These are phyloP conservation scores for Fusarium bulbicola DNA, from an alignment of 2,329 filamentous ascomycete genomes.

Conservation along the genomic window DNA sequence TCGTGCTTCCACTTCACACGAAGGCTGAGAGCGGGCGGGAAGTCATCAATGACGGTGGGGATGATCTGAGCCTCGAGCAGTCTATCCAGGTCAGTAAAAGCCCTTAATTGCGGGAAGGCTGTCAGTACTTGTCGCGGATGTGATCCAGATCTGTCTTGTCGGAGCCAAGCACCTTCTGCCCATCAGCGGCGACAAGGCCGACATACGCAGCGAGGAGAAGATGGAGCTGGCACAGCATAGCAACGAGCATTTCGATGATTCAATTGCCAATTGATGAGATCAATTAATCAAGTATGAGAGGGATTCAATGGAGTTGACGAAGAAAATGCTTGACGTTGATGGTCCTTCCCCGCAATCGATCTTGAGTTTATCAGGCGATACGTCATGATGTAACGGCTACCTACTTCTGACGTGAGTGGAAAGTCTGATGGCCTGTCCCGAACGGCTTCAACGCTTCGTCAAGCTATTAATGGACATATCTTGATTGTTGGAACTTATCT, in stretches of 20 bases:
- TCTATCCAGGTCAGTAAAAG: too few species aligned
- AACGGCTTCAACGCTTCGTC: accelerated
- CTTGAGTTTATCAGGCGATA: background rate
- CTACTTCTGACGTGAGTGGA: conserved; percentile 13
- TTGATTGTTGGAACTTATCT: accelerated
- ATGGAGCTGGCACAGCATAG: background rate
- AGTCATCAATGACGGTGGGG: conserved; percentile 33
- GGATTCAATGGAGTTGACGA: background rate
- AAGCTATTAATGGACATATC: accelerated
- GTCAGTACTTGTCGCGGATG: conserved; percentile 18
- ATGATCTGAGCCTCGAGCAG: conserved; percentile 25
- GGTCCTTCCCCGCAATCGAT: conserved; percentile 11
- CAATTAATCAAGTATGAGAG: accelerated
- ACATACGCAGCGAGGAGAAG: background rate
- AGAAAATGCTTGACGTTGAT: background rate
- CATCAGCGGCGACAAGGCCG: background rate
- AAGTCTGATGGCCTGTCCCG: accelerated
- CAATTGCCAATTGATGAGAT: accelerated
- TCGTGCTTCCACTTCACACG: conserved; percentile 23
- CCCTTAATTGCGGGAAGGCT: too few species aligned
- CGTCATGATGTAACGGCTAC: conserved; percentile 26
- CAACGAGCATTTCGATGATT: background rate
- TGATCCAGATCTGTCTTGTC: background rate
- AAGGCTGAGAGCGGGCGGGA: conserved; percentile 20
- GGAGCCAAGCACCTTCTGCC: background rate